Evolutionary conservation across 169 alveolate genomes (phyloP).

Genomic region (Cytauxzoon felis): DNA sequence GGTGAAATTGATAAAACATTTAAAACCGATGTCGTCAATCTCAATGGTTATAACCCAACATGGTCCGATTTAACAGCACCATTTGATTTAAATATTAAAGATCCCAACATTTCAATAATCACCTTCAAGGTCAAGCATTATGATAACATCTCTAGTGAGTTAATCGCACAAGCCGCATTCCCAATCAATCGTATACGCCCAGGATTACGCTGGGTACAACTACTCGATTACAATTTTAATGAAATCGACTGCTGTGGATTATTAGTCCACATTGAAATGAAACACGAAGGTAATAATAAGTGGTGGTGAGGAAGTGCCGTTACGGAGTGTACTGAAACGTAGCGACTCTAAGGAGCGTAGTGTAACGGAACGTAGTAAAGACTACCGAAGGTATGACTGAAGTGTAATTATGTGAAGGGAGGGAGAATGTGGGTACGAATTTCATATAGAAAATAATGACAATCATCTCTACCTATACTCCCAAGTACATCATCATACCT

Average conservation of each 20-base stretch:
- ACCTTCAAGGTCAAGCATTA: conserved; percentile 42
- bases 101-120: conserved; percentile 49
- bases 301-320: too few species aligned
- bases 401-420: too few species aligned
- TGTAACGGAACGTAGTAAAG: too few species aligned
- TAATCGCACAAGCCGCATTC: conserved; percentile 61
- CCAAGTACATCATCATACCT: too few species aligned
- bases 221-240: conserved; percentile 71
- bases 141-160: conserved; percentile 42
- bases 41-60: conserved; percentile 51
- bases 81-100: conserved; percentile 23
- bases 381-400: too few species aligned
- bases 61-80: conserved; percentile 62
- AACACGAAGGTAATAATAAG: too few species aligned
- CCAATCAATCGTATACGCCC: conserved; percentile 59
- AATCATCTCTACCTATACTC: too few species aligned
- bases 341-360: too few species aligned
- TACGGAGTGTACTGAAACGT: too few species aligned
- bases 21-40: conserved; percentile 38
- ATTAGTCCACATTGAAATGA: conserved; percentile 65
- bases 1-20: conserved; percentile 38
- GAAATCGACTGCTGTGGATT: conserved; percentile 76
- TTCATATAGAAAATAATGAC: too few species aligned
- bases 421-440: too few species aligned
- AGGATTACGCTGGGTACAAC: conserved; percentile 82